phyloP scores from a whole-genome alignment of 495 filamentous ascomycete genomes.

The Chaetomidium leptoderma region DNA sequence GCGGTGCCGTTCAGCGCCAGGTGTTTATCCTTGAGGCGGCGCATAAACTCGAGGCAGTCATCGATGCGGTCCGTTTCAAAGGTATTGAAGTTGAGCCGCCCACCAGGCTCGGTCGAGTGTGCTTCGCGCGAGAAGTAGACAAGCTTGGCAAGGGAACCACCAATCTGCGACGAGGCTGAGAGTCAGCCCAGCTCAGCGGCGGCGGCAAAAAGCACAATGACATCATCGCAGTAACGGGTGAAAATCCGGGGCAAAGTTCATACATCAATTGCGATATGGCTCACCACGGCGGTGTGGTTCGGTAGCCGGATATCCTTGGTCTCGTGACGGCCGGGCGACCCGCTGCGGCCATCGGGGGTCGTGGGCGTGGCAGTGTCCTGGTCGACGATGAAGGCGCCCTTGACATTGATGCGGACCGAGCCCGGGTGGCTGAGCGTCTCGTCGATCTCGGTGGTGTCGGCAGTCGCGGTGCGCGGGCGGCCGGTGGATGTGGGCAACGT shows the following conservation, averaged over 20 bases:
- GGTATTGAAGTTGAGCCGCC: constrained; percentile 86
- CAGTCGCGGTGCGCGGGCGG: constrained; percentile 34
- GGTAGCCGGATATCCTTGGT: constrained; percentile 92
- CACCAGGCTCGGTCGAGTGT: constrained; percentile 71
- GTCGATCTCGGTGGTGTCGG: constrained; percentile 57
- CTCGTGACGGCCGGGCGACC: constrained; percentile 59
- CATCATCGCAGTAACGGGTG: constrained; percentile 23
- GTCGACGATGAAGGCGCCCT: constrained; percentile 93
- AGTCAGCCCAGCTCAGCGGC: constrained; percentile 3
- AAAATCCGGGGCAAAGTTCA: constrained; percentile 30
- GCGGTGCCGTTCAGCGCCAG: constrained; percentile 65
- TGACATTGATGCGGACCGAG: constrained; percentile 86
- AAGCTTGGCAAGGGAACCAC: constrained; percentile 88
- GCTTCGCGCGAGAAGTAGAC: constrained; percentile 94
- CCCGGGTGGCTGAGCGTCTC: constrained; percentile 79
- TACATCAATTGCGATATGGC: constrained; percentile 95
- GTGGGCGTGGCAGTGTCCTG: constrained; percentile 55
- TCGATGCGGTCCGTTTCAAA: constrained; percentile 94
- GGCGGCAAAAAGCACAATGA: constrained; percentile 15
- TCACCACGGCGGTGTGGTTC: constrained; percentile 87
- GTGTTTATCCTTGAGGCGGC: constrained; percentile 73
- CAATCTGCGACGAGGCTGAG: constrained; percentile 59
- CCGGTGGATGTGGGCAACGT: neutral
- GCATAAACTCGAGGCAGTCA: constrained; percentile 85
- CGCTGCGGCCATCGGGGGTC: constrained; percentile 49